phyloP scores from a whole-genome alignment of 108 stramenopile genomes.

The Asterionellopsis glacialis region DNA sequence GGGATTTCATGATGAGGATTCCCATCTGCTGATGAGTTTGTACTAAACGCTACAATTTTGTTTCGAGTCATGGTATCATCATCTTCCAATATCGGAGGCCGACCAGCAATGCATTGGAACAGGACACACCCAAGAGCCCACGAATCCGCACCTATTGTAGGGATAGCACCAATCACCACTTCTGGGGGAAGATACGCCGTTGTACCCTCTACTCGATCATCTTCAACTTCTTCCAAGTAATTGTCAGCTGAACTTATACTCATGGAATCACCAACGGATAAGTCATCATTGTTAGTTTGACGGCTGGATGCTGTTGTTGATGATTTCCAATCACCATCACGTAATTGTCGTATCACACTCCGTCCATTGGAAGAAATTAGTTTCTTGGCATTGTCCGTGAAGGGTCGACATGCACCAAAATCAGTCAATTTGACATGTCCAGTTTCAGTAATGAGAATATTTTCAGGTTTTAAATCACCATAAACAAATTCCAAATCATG shows the following conservation, averaged over 20 bases:
- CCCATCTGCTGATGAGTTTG: slow-evolving; percentile 7
- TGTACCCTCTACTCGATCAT: slow-evolving; percentile 92
- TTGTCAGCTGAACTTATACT: slow-evolving; percentile 3
- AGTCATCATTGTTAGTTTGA: no score
- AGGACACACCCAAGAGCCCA: slow-evolving; percentile 97
- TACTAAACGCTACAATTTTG: slow-evolving; percentile 80
- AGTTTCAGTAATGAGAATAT: slow-evolving; percentile 89
- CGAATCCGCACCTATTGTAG: slow-evolving; percentile 78
- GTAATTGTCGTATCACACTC: slow-evolving; percentile 56
- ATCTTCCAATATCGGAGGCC: slow-evolving; percentile 87
- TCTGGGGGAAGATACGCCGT: slow-evolving; percentile 96
- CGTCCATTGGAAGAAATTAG: slow-evolving; percentile 27
- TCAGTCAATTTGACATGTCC: slow-evolving; percentile 97
- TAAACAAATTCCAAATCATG: slow-evolving; percentile 85
- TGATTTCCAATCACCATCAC: slow-evolving; percentile 91
- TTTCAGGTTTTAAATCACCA: slow-evolving; percentile 92
- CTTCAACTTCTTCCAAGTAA: slow-evolving; percentile 35
- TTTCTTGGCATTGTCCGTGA: slow-evolving; percentile 62
- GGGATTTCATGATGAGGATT: not conserved
- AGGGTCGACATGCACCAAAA: slow-evolving; percentile 92
- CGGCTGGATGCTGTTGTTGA: slow-evolving; percentile 6
- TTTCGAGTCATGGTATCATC: slow-evolving; percentile 64
- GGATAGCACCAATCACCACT: slow-evolving; percentile 78
- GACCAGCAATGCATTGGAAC: slow-evolving; percentile 88
- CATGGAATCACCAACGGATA: no score